Evolutionary conservation across 129 eudicot species (phyloP).

Genomic region (Chrysanthemum makinoi): DNA sequence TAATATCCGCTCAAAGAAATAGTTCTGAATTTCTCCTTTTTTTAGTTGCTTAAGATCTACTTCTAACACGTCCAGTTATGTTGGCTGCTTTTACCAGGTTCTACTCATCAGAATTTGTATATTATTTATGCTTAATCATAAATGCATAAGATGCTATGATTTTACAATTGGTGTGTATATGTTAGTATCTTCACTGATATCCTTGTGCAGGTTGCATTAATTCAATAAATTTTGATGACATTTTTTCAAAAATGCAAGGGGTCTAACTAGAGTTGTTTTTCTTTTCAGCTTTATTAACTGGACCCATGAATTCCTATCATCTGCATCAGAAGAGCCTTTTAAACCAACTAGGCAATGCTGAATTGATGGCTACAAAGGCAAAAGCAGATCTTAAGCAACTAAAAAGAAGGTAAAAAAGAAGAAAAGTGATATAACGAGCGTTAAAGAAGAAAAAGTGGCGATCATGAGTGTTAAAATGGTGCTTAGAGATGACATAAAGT

Average conservation of each 20-base stretch:
- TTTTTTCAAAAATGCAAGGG: neutral
- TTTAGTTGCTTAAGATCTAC: slow-evolving; percentile 2
- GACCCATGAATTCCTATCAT: slow-evolving; percentile 73
- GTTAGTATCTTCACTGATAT: neutral
- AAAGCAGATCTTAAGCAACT: no score
- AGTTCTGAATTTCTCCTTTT: no score
- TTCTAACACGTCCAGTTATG: slow-evolving; percentile 96
- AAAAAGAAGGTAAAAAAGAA: no score
- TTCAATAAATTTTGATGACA: slow-evolving; percentile 8
- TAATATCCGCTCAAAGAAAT: no score
- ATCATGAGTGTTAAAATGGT: no score
- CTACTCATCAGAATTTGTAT: neutral
- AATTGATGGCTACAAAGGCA: no score
- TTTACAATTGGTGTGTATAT: slow-evolving; percentile 1
- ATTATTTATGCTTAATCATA: slow-evolving; percentile 1
- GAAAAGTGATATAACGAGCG: no score
- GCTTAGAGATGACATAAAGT: no score
- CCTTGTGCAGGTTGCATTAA: neutral
- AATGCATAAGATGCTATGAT: neutral
- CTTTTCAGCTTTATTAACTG: slow-evolving; percentile 77
- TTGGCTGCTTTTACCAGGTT: slow-evolving; percentile 78
- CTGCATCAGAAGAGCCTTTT: slow-evolving; percentile 38
- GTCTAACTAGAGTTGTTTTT: slow-evolving; percentile 5
- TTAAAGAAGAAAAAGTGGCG: no score
- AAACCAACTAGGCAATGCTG: no score